These are phyloP conservation scores for Pseudocercospora macadamiae DNA, from an alignment of 2,329 filamentous ascomycete genomes.

Conservation along the genomic window DNA sequence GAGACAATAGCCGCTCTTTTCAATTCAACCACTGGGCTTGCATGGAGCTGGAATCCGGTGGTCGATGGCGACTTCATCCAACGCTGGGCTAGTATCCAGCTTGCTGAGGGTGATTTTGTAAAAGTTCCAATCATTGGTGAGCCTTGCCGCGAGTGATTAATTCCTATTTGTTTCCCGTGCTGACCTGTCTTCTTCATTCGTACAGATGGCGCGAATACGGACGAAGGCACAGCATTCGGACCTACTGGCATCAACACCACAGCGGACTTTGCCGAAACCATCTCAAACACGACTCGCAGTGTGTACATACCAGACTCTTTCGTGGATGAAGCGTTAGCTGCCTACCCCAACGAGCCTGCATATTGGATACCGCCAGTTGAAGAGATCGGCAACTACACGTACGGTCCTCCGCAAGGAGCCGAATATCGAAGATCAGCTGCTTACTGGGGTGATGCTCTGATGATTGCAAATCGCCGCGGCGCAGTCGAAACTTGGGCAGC, in stretches of 20 bases:
- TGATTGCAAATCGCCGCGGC: constrained; percentile 60
- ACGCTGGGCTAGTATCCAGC: constrained; percentile 56
- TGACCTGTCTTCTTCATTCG: constrained; percentile 53
- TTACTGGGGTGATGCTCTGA: constrained; percentile 57
- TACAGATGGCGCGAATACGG: constrained; percentile 62
- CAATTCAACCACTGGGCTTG: constrained; percentile 33
- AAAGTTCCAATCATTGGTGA: constrained; percentile 48
- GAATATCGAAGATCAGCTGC: constrained; percentile 60
- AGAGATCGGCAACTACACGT: constrained; percentile 43
- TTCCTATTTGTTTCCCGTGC: not conserved
- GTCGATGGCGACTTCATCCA: constrained; percentile 62
- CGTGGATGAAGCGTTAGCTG: constrained; percentile 46
- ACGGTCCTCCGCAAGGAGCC: constrained; percentile 43
- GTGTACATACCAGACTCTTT: constrained; percentile 29
- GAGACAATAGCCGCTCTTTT: constrained; percentile 34
- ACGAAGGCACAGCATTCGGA: constrained; percentile 65
- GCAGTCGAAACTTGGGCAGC: constrained; percentile 57
- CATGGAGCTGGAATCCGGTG: constrained; percentile 45
- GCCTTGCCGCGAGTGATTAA: not conserved
- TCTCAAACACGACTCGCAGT: constrained; percentile 36
- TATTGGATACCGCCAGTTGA: constrained; percentile 51
- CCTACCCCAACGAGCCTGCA: constrained; percentile 58
- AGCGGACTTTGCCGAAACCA: constrained; percentile 52
- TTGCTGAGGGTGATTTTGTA: constrained; percentile 63
- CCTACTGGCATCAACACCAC: constrained; percentile 58